Base-by-base conservation (phyloP, 768 basidiomycete genomes). In the Trametes maxima region DNA sequence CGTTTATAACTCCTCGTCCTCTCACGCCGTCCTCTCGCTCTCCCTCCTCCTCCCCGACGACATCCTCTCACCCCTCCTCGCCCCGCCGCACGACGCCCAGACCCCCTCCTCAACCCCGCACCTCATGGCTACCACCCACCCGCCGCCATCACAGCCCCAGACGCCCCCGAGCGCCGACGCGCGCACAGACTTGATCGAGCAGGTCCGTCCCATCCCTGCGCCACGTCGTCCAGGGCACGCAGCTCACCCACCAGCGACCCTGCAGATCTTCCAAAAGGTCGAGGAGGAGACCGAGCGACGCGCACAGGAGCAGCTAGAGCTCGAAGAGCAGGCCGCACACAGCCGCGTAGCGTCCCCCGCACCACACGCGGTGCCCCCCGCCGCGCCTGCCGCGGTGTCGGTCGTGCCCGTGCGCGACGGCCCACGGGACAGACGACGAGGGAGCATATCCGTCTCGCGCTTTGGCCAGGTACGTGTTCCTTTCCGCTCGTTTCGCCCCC, bases 401-500 rank as follows among this genome's bases (percentile, higher is more conserved):
- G 53, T 36, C 49, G 40, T 25, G 42, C 43, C 25, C 45, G 40
- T 25, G 42, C 43, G 49, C 53, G 47, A 40, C 60, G 42, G 28
- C 47, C 14, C 39, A 19, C 25, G 52, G 40, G 67, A 76, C 51
- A 71, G 72, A 42, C 74, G 77, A 45, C 76, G 79, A 48, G 81
- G 80, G 17, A 85, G 82, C 54, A 77, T 88, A 39, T 86, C 85
- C 0, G 77, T 88, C 44, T 83, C 84, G 55, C 77, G 83, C 17
- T 84, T 86, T 64, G 86, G 87, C 25, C 81, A 85, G 79, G 85
- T 86, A 49, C 59, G 76, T 60, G 3, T 24, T 17, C 22, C 46
- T 21, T 21, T n/a, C 21, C 50, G 19, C 19, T 44, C 43, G 19
- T 14, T 52, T 22, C 36, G 25, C 49, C 57, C 22, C 42, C 19